Evolutionary conservation across 1,284 basidiomycete genomes (phyloP).

Genomic region (Pyrrhoderma lamaoense): DNA sequence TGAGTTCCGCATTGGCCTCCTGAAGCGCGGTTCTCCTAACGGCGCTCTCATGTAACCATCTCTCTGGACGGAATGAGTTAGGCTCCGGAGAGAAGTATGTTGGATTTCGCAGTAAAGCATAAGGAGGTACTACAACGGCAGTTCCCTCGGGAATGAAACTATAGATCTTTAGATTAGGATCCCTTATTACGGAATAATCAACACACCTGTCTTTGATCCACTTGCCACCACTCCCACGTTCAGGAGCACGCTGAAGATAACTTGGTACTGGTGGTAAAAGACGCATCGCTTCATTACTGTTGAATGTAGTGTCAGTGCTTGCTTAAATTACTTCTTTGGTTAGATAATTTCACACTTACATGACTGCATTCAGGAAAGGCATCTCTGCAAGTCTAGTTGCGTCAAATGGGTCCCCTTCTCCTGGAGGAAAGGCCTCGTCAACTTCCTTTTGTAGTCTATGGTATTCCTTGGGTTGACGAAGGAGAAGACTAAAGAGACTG

Average conservation of each 20-base stretch:
- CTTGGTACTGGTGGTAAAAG: constrained; percentile 7
- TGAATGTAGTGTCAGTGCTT: not conserved
- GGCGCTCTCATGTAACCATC: constrained; percentile 28
- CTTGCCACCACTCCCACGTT: constrained; percentile 6
- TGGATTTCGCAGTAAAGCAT: constrained; percentile 37
- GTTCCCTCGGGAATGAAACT: constrained; percentile 47
- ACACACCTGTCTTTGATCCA: constrained; percentile 6
- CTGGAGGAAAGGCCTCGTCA: constrained; percentile 21
- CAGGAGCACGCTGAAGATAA: constrained; percentile 9
- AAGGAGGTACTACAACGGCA: constrained; percentile 38
- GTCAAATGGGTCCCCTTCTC: constrained; percentile 18
- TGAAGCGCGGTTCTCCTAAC: no score
- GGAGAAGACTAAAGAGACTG: constrained; percentile 26
- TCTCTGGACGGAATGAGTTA: constrained; percentile 35
- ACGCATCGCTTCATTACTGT: constrained; percentile 13
- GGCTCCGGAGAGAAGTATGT: constrained; percentile 34
- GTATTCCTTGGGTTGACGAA: constrained; percentile 26
- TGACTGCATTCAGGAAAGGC: constrained; percentile 28
- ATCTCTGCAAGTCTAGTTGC: constrained; percentile 21
- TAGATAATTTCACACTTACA: constrained; percentile 21
- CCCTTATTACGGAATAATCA: not conserved
- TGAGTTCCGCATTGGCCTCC: no score
- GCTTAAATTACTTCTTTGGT: no score
- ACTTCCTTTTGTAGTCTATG: constrained; percentile 25
- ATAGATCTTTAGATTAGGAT: not conserved